These are phyloP conservation scores for Carpinus fangiana DNA, from an alignment of 306 rosid genomes.

Conservation along the genomic window DNA sequence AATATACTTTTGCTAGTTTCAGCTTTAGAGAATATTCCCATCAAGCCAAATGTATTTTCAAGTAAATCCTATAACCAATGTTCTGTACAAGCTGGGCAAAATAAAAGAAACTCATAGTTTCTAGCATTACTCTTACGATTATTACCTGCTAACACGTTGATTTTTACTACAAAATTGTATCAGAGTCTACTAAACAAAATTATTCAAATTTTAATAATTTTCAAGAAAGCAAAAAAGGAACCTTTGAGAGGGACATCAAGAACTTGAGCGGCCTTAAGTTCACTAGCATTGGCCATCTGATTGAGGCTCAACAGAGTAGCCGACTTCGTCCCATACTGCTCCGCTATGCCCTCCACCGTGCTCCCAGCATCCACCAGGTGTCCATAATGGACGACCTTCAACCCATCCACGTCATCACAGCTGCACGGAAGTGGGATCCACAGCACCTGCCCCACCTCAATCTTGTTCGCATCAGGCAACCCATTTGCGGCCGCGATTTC, in stretches of 20 bases:
- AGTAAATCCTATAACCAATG: no score
- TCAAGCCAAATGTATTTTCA: no score
- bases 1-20: no score
- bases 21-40: no score
- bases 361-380: constrained; percentile 25
- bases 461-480: constrained; percentile 15
- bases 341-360: constrained; percentile 42
- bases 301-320: constrained; percentile 47
- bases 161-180: no score
- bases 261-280: constrained; percentile 48
- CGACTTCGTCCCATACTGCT: constrained; percentile 38
- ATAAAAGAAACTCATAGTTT: no score
- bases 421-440: constrained; percentile 87
- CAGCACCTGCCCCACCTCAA: constrained; percentile 35
- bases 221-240: not conserved
- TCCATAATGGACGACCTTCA: constrained; percentile 63
- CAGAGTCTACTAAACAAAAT: no score
- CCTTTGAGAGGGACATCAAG: constrained; percentile 89
- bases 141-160: no score
- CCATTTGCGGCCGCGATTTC: constrained; percentile 44
- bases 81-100: no score
- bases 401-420: constrained; percentile 63
- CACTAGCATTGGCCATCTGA: constrained; percentile 36
- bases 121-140: no score
- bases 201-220: no score